Percentiles rank a stretch among this genome's conserved stretches.
Conservation (phyloP, 257 asterid genomes). For the Sherardia arvensis region DNA sequence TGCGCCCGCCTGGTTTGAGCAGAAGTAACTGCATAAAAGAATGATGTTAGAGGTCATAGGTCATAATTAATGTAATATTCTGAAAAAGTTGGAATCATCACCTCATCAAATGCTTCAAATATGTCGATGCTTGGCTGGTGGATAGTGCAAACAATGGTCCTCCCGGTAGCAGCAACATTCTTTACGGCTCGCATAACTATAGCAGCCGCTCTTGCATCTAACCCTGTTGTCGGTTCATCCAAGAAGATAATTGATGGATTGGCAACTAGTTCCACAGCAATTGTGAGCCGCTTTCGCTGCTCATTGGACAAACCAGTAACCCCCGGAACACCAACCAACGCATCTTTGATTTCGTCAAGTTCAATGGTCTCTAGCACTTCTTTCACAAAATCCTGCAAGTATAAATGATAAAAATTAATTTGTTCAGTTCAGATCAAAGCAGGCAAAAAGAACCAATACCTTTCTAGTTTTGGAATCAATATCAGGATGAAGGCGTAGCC, state of each 20-base stretch:
- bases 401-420: neutral
- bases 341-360: conserved; percentile 43
- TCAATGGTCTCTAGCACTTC: conserved; percentile 56
- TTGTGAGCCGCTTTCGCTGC: conserved; percentile 51
- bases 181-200: conserved; percentile 53
- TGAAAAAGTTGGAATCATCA: no score
- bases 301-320: conserved; percentile 47
- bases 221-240: conserved; percentile 60
- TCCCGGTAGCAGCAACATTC: conserved; percentile 46
- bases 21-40: conserved; percentile 16
- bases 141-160: conserved; percentile 56
- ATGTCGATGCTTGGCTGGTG: conserved; percentile 58
- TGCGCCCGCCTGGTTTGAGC: conserved; percentile 25
- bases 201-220: conserved; percentile 59
- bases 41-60: no score
- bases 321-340: conserved; percentile 45
- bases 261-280: conserved; percentile 56
- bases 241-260: conserved; percentile 52
- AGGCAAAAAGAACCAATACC: neutral
- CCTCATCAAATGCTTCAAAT: conserved; percentile 49
- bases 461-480: conserved; percentile 34
- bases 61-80: no score
- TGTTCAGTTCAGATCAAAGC: no score
- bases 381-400: conserved; percentile 40
- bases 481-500: conserved; percentile 46